phyloP scores from a whole-genome alignment of 148 eudicot genomes.

The Persicaria maculosa region DNA sequence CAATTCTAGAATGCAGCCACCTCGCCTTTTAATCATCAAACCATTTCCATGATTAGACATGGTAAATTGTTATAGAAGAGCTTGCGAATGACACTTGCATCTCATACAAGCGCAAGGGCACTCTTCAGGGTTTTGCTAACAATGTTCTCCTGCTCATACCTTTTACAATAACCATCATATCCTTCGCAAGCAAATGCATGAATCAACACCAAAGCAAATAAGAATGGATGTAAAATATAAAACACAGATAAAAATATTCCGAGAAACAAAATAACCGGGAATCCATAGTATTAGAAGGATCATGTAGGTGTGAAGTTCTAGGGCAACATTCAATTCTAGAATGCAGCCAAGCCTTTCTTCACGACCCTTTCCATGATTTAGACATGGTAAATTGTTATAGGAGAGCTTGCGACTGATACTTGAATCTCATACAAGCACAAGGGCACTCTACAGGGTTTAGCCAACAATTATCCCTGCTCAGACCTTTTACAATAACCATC shows the following conservation, averaged over 20 bases:
- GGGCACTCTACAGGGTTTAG: conserved; percentile 4
- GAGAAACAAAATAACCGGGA: not conserved
- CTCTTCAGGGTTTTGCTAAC: conserved; percentile 3
- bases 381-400: conserved; percentile 10
- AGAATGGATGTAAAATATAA: not conserved
- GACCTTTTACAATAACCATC: conserved; percentile 12
- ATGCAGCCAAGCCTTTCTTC: conserved; percentile 9
- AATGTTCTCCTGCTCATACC: conserved; percentile 9
- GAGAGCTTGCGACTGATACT: conserved; percentile 1
- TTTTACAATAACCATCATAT: conserved; percentile 10
- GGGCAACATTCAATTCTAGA: conserved; percentile 11
- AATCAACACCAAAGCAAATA: not conserved
- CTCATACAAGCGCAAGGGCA: conserved; percentile 8
- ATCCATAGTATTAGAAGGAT: not conserved
- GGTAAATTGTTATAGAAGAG: conserved; percentile 8
- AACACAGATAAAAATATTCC: not conserved
- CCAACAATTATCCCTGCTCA: not conserved
- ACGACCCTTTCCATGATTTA: not conserved
- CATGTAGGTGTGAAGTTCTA: conserved; percentile 5
- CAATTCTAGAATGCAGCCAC: conserved; percentile 10
- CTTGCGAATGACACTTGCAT: conserved; percentile 9
- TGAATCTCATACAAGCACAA: conserved; percentile 10
- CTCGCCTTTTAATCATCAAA: conserved; percentile 1
- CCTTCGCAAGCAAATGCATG: not conserved
- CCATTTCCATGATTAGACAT: conserved; percentile 6